Evolutionary conservation across 768 basidiomycete genomes (phyloP), one percentile per base, ranked within the genome.

Genomic region (Hortiboletus flavorubellus): DNA sequence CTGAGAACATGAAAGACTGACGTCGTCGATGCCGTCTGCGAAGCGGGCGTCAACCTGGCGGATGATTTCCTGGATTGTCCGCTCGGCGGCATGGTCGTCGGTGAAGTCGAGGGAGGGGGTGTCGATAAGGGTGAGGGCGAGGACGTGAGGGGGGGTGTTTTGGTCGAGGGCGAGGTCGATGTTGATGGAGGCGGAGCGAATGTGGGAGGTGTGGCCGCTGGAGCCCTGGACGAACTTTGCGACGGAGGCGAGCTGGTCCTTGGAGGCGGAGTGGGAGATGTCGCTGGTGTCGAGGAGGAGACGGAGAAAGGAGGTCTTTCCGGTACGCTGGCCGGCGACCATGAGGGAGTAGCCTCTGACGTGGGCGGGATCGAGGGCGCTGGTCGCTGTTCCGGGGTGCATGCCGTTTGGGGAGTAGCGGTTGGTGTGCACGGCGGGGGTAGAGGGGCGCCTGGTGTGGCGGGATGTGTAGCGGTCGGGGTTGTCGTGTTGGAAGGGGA

Each of bases 251-350:
- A 89, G 83, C 76, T 93, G 89, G 66, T 89, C 89, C 66, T 83
- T 85, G 46, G 81, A 77, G 51, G 83, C 80, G 21, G 76, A 68
- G 39, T 79, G 74, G 14, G 88, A 80, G 65, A 92, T 76, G 68
- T 81, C 76, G 76, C 81, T 81, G 60, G 91, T 90, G 77, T 91
- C 89, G 71, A 92, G 82, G 60, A 93, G 79, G 65, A 92, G 87
- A 54, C 89, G 84, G 67, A 92, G 85, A 67, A 93, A 89, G 57
- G 89, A 86, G 23, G 90, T 91, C 80, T 93, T 93, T 73, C 89
- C 88, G 74, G 87, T 85, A 74, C 86, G 78, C 68, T 82, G 84
- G 49, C 90, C 90, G 54, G 89, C 90, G 66, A 90, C 89, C 76
- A 92, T 86, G 71, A 92, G 75, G 63, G 86, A 85, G 76, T 81